Base-by-base conservation (phyloP, 495 filamentous ascomycete genomes). In the Neurospora hispaniola region DNA sequence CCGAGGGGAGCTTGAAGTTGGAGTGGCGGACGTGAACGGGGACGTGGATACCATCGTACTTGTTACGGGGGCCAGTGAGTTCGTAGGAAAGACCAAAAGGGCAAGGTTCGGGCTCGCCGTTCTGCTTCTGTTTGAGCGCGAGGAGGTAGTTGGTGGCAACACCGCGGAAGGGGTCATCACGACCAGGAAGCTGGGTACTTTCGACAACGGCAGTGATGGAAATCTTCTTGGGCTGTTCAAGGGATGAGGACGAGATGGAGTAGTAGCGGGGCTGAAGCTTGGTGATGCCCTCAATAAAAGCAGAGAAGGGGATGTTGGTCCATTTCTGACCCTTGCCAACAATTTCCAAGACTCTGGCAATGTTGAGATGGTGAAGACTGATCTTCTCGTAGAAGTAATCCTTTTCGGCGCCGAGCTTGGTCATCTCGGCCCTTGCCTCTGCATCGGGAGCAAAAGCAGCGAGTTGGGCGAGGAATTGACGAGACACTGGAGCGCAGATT, bases 251-350 rank as follows among this genome's bases (percentile, higher is more conserved):
- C 31, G 96, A 99, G 81, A 99, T 99, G 35, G 96, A 98, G 85
- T 99, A 99, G 86, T 98, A 99, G 40, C 96, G 93, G 10, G 96
- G 94, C 79, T 98, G 96, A 66, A 99, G 89, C 85, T 97, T 97
- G 83, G 91, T 92, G 71, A 98, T 81, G 75, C 94, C 92, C 85
- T 99, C 96, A 74, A 98, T 96, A 74, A 98, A 89, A 76, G 94
- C 88, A 7, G 96, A 97, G 84, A 99, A 98, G 18, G 96, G 96
- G 66, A 97, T 89, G 66, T 88, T 89, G 27, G 87, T 82, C 92
- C 96, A 99, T 66, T 87, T 86, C 83, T 92, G 84, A 38, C 89
- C 87, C 40, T 85, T 84, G 69, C 90, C 87, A 74, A 97, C 86
- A 72, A 84, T 89, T 75, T 94, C 87, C n/a, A 99, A 86, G 40